Evolutionary conservation across 2,329 filamentous ascomycete genomes (phyloP), one percentile per base, ranked within the genome.

Genomic region (Trichoderma guizhouense): DNA sequence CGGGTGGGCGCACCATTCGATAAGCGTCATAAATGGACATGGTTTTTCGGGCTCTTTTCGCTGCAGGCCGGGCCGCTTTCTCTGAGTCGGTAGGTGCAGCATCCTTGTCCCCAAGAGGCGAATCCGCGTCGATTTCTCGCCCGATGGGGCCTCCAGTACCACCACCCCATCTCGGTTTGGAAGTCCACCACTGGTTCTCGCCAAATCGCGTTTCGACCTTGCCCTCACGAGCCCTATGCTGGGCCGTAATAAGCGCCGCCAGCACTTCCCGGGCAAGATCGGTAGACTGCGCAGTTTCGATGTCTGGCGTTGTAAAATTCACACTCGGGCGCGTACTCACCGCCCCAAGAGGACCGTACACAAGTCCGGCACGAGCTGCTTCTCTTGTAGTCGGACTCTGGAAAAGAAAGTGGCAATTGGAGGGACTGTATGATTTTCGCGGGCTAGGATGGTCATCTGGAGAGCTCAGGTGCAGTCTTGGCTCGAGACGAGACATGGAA

Each of bases 231-330:
- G 86, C 84, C 21, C 90, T 87, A 73, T 91, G 89, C 77, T 92
- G 90, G 0, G 90, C 90, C 8, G 89, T 89, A 61, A 90, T 82
- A 5, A 92, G 81, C 0, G 88, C 86, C 4, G 89, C 88, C 32
- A 90, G 82, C 0, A 91, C 78, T 77, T 92, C 90, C 39, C 89
- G 84, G 0, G 87, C 87, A 26, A 91, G 83, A 76, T 92, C 91
- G 53, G 90, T 82, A 34, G 86, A 81, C 71, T 91, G 87, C 53
- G 93, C 91, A 66, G 86, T 80, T 63, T 83, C 84, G 8, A 80
- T 79, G 43, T 84, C 79, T 0, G 81, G 81, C 3, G 62, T 73
- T 14, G 78, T 78, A 76, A 92, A 91, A 32, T 79, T 81, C 8
- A 85, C 87, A 14, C 84, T 85, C 63, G 86, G 85, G 34, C 90